These are phyloP conservation scores for Pittosporum tobira DNA, from an alignment of 129 eudicot species.

Conservation along the genomic window DNA sequence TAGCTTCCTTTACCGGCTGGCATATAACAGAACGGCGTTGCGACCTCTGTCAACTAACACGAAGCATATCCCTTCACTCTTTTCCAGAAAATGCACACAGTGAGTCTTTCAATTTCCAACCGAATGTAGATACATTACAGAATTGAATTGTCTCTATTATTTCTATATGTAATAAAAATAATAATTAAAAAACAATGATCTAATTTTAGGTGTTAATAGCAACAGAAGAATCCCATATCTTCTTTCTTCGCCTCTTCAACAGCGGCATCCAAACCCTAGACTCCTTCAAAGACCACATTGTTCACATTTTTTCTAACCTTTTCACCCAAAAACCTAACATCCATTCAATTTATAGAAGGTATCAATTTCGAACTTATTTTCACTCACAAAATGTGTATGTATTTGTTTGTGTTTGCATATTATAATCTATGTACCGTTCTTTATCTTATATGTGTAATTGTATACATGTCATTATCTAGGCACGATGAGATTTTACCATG, in stretches of 20 bases:
- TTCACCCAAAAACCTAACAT: slow-evolving; percentile 17
- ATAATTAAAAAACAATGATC: too few species aligned
- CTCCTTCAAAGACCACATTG: slow-evolving; percentile 28
- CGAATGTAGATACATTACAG: not conserved
- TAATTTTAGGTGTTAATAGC: slow-evolving; percentile 27
- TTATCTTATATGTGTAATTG: not conserved
- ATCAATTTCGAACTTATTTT: not conserved
- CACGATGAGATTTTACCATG: slow-evolving; percentile 12
- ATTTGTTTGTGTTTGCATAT: too few species aligned
- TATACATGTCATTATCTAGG: too few species aligned
- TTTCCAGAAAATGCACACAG: slow-evolving; percentile 12
- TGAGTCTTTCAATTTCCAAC: not conserved
- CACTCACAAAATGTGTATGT: not conserved
- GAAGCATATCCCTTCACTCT: not conserved
- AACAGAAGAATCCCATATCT: slow-evolving; percentile 29
- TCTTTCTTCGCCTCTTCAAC: slow-evolving; percentile 31
- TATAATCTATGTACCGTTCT: too few species aligned
- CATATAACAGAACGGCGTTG: too few species aligned
- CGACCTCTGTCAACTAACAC: too few species aligned
- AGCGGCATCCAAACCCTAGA: slow-evolving; percentile 31
- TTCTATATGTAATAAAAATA: not conserved
- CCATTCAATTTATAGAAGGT: slow-evolving; percentile 32
- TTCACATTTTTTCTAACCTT: slow-evolving; percentile 10
- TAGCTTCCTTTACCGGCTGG: too few species aligned
- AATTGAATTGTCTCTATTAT: not conserved